phyloP scores from a whole-genome alignment of 768 basidiomycete genomes.

The Tylopilus cervinicoccineus region DNA sequence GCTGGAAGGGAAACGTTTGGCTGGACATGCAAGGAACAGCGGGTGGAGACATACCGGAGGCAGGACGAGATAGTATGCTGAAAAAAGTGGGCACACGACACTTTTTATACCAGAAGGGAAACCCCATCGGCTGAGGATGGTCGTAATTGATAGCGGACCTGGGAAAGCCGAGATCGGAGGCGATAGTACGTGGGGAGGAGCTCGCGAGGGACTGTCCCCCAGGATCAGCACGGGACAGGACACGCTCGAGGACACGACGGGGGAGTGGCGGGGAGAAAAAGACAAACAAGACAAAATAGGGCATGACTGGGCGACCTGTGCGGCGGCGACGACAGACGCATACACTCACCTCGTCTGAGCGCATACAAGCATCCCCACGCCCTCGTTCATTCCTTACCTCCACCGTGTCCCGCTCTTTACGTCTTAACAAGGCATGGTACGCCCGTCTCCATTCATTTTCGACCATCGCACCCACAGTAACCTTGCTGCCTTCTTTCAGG shows the following conservation, averaged over 20 bases:
- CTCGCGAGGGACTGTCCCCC: too few relatives aligned
- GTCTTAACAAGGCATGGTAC: conserved; percentile 31
- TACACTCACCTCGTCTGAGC: conserved; percentile 4
- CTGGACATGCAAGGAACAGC: not conserved
- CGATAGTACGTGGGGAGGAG: conserved; percentile 9
- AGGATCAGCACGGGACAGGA: conserved; percentile 3
- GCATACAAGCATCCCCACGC: conserved; percentile 14
- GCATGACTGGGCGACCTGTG: conserved; percentile 5
- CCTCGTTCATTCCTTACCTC: conserved; percentile 1
- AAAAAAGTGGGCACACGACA: conserved; percentile 23
- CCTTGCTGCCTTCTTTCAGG: conserved; percentile 39
- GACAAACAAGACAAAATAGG: conserved; percentile 35
- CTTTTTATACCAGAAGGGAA: conserved; percentile 18
- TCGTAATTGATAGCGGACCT: conserved; percentile 15
- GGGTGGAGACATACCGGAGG: conserved; percentile 1
- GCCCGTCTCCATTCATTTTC: conserved; percentile 6
- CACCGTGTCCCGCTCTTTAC: conserved; percentile 18
- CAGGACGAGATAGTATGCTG: not conserved
- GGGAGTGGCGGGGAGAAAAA: conserved; percentile 7
- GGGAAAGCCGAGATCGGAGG: conserved; percentile 4
- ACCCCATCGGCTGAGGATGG: conserved; percentile 4
- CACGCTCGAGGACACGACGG: not conserved
- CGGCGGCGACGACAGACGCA: conserved; percentile 10
- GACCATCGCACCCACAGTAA: conserved; percentile 6
- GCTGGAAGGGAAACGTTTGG: not conserved